phyloP scores from a whole-genome alignment of 2,329 filamentous ascomycete species.

The Proliferodiscus dingleyae region DNA sequence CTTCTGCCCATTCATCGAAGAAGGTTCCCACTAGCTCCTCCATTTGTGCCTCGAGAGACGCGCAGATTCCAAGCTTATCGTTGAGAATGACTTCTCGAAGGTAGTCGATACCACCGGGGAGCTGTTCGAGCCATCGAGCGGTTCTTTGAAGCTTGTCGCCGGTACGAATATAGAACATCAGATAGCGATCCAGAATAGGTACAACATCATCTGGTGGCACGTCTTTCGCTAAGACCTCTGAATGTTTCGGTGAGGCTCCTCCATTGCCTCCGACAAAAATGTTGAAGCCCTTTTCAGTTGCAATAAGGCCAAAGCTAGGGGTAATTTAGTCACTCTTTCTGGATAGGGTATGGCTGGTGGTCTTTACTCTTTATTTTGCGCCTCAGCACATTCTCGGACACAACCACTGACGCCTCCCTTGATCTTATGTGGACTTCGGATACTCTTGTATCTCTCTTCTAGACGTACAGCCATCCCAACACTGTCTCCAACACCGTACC shows the following conservation, averaged over 20 bases:
- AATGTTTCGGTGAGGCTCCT: constrained; percentile 77
- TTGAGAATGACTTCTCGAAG: constrained; percentile 77
- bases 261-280: constrained; percentile 88
- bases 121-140: constrained; percentile 77
- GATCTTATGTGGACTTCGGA: constrained; percentile 84
- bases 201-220: constrained; percentile 78
- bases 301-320: constrained; percentile 76
- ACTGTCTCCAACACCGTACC: constrained; percentile 83
- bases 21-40: constrained; percentile 74
- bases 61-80: constrained; percentile 81
- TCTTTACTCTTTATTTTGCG: constrained; percentile 80
- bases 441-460: constrained; percentile 88
- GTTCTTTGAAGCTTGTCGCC: constrained; percentile 87
- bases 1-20: constrained; percentile 91
- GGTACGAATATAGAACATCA: constrained; percentile 91
- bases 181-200: constrained; percentile 79
- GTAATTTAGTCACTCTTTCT: constrained; percentile 12
- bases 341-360: background rate
- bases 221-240: constrained; percentile 79
- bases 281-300: constrained; percentile 90
- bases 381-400: constrained; percentile 88
- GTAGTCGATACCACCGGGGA: constrained; percentile 80
- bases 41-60: constrained; percentile 84
- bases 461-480: constrained; percentile 85
- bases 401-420: constrained; percentile 89